phyloP scores from a whole-genome alignment of 108 stramenopile genomes.

The Mayamaea pseudoterrestris region DNA sequence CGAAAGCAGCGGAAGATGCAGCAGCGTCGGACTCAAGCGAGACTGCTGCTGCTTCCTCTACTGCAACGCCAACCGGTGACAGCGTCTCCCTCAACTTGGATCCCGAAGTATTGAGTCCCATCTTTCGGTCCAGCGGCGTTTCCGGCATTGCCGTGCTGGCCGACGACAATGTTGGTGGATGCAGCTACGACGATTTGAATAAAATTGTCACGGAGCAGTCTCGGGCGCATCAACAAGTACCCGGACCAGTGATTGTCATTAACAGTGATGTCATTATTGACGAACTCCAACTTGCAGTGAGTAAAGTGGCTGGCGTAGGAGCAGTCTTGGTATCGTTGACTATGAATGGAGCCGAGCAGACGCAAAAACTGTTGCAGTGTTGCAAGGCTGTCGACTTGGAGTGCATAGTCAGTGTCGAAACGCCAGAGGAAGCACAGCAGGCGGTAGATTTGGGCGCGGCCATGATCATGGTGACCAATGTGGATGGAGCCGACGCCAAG shows the following conservation, averaged over 20 bases:
- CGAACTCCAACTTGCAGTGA: conserved; percentile 67
- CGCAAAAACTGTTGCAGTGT: conserved; percentile 24
- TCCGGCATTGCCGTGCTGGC: conserved; percentile 64
- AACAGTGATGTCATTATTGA: conserved; percentile 72
- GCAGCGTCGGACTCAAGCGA: too few species aligned
- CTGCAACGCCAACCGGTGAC: background rate
- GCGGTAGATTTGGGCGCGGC: conserved; percentile 52
- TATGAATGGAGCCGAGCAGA: conserved; percentile 36
- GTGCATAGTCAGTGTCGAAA: conserved; percentile 43
- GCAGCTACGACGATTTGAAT: conserved; percentile 52
- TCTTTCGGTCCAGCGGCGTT: conserved; percentile 80
- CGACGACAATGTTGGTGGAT: conserved; percentile 71
- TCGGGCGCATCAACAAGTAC: conserved; percentile 48
- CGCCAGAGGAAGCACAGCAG: conserved; percentile 49
- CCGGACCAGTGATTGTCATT: conserved; percentile 68
- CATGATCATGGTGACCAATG: conserved; percentile 33
- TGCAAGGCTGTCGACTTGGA: conserved; percentile 40
- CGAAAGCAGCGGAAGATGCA: too few species aligned
- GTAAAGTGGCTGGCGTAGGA: conserved; percentile 36
- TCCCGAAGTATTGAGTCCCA: conserved; percentile 32
- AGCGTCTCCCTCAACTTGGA: conserved; percentile 23
- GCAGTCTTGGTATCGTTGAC: conserved; percentile 38
- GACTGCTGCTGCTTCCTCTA: too few species aligned
- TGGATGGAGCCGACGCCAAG: conserved; percentile 34
- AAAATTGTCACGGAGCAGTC: conserved; percentile 58